These are phyloP conservation scores for Alternaria sp. DNA, from an alignment of 2,329 filamentous ascomycete genomes.

Conservation along the genomic window DNA sequence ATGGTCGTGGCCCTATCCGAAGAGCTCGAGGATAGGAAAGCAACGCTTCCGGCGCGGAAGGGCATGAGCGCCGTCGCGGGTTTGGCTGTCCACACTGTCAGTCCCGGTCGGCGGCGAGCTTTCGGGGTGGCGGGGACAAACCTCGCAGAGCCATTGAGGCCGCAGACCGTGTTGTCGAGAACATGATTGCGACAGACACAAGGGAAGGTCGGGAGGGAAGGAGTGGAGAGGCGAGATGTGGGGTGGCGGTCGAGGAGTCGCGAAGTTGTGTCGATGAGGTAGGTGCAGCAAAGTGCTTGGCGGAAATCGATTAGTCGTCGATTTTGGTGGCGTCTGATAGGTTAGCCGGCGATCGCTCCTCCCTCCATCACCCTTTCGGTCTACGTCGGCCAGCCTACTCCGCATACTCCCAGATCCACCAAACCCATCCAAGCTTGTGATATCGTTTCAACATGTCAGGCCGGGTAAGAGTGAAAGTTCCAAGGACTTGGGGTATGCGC, in stretches of 20 bases:
- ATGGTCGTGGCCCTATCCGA: slow-evolving; percentile 67
- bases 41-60: slow-evolving; percentile 65
- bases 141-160: slow-evolving; percentile 63
- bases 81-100: slow-evolving; percentile 61
- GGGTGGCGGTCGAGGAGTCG: slow-evolving; percentile 41
- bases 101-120: slow-evolving; percentile 23
- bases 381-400: slow-evolving; percentile 28
- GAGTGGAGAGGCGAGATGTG: slow-evolving; percentile 47
- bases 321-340: slow-evolving; percentile 42
- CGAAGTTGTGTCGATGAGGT: slow-evolving; percentile 37
- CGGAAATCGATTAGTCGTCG: slow-evolving; percentile 36
- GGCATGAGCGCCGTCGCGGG: slow-evolving; percentile 68
- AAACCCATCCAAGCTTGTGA: neutral
- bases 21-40: slow-evolving; percentile 69
- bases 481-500: neutral
- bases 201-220: slow-evolving; percentile 40
- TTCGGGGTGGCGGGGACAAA: slow-evolving; percentile 43
- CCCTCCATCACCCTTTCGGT: slow-evolving; percentile 32
- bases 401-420: slow-evolving; percentile 8
- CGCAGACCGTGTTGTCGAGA: slow-evolving; percentile 58
- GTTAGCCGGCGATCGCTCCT: slow-evolving; percentile 19
- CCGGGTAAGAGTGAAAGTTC: slow-evolving; percentile 1
- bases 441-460: slow-evolving; percentile 11
- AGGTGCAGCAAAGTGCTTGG: slow-evolving; percentile 34
- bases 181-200: slow-evolving; percentile 52